phyloP scores from a whole-genome alignment of 2,329 filamentous ascomycete genomes.

The Amesomyces nigricolor region DNA sequence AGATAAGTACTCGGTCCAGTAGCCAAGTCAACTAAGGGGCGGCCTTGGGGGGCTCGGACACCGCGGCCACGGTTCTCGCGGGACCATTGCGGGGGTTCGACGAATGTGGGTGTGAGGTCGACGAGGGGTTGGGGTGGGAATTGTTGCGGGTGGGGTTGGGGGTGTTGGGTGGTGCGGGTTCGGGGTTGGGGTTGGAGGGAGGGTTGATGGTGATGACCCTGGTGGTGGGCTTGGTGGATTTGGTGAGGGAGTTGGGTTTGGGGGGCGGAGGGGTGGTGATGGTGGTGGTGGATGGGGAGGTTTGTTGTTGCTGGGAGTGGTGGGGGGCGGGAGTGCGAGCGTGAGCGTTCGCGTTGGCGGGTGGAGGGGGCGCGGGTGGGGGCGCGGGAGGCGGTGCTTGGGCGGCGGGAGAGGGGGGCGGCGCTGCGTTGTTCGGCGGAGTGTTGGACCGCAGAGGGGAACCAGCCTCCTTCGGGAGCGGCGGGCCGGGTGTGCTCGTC shows the following conservation, averaged over 20 bases:
- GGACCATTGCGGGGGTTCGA: constrained; percentile 26
- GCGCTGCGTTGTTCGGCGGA: constrained; percentile 21
- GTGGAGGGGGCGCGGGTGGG: constrained; percentile 5
- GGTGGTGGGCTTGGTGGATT: constrained; percentile 10
- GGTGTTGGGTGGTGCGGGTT: constrained; percentile 19
- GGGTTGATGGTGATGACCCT: constrained; percentile 39
- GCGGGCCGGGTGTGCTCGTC: constrained; percentile 25
- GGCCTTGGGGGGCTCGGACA: constrained; percentile 21
- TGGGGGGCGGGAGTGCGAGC: background rate
- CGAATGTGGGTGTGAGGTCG: constrained; percentile 24
- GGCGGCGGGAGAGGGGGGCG: constrained; percentile 6
- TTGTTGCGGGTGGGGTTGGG: background rate
- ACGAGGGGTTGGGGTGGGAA: constrained; percentile 20
- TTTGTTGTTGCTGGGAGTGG: constrained; percentile 35
- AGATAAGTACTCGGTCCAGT: constrained; percentile 15
- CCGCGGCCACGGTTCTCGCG: constrained; percentile 22
- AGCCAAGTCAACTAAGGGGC: constrained; percentile 23
- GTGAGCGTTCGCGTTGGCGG: background rate
- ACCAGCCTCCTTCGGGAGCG: constrained; percentile 31
- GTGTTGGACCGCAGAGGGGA: constrained; percentile 34
- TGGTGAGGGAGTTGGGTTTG: constrained; percentile 10
- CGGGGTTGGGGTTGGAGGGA: constrained; percentile 28
- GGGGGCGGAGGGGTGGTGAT: constrained; percentile 4
- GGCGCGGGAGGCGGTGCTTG: constrained; percentile 15
- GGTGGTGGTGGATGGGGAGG: constrained; percentile 8